phyloP scores from a whole-genome alignment of 2,329 filamentous ascomycete species.

The Ascochyta clinopodiicola region DNA sequence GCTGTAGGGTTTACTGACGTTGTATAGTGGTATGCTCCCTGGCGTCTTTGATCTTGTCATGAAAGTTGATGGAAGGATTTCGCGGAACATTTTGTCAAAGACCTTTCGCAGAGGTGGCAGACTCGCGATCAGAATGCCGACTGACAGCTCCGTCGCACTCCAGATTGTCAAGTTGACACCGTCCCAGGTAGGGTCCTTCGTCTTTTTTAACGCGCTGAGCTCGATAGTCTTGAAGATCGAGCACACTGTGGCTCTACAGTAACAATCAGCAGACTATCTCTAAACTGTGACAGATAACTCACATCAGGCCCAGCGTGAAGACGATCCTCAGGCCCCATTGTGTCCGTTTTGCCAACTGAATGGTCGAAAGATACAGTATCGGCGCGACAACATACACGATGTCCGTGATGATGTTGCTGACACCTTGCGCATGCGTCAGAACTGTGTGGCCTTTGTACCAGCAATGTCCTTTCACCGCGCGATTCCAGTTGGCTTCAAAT shows the following conservation, averaged over 20 bases:
- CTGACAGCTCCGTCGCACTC: slow-evolving; percentile 30
- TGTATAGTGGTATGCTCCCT: slow-evolving; percentile 25
- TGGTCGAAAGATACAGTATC: slow-evolving; percentile 32
- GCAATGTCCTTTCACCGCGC: slow-evolving; percentile 25
- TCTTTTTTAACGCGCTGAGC: slow-evolving; percentile 27
- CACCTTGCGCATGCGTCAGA: slow-evolving; percentile 27
- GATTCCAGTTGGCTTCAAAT: slow-evolving; percentile 40
- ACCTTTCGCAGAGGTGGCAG: slow-evolving; percentile 36
- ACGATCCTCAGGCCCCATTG: slow-evolving; percentile 36
- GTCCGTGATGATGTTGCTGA: slow-evolving; percentile 38
- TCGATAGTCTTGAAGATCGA: slow-evolving; percentile 36
- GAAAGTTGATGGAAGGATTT: slow-evolving; percentile 25
- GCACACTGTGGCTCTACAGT: slow-evolving; percentile 26
- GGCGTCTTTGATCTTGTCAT: slow-evolving; percentile 16
- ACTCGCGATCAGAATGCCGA: slow-evolving; percentile 34
- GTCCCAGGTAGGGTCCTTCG: slow-evolving; percentile 33
- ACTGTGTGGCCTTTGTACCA: slow-evolving; percentile 24
- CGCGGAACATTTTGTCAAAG: slow-evolving; percentile 30
- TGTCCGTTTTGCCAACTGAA: slow-evolving; percentile 33
- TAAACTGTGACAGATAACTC: slow-evolving; percentile 1
- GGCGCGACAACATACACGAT: slow-evolving; percentile 36
- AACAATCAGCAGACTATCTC: background rate
- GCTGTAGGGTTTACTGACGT: slow-evolving; percentile 18
- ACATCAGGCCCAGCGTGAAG: slow-evolving; percentile 38
- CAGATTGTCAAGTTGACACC: slow-evolving; percentile 35